phyloP scores from a whole-genome alignment of 1,284 basidiomycete species.

The Vanrija sp. region DNA sequence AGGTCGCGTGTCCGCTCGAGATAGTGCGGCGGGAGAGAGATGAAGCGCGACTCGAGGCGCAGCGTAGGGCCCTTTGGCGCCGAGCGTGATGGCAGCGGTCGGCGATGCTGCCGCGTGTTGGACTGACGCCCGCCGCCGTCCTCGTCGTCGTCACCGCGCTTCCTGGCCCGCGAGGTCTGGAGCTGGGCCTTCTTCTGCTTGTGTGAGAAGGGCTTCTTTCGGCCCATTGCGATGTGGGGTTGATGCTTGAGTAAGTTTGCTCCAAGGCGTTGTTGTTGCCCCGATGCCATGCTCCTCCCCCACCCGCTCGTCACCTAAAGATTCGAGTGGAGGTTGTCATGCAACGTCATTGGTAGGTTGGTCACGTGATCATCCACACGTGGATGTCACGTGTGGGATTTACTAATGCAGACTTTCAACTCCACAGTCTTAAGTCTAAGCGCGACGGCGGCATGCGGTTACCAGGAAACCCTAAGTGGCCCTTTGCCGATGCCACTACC shows the following conservation, averaged over 20 bases:
- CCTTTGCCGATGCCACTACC: no score
- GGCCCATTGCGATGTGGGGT: neutral
- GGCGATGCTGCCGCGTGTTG: slow-evolving; percentile 39
- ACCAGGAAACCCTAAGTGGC: no score
- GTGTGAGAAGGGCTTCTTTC: slow-evolving; percentile 27
- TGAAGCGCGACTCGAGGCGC: slow-evolving; percentile 60
- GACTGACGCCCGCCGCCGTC: neutral
- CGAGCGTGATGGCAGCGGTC: slow-evolving; percentile 24
- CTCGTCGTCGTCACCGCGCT: slow-evolving; percentile 58
- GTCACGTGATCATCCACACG: no score
- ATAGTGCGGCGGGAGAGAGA: slow-evolving; percentile 60
- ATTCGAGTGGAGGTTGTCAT: neutral
- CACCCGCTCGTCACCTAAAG: neutral
- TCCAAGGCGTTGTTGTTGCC: neutral
- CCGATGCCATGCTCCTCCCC: neutral
- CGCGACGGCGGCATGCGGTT: no score
- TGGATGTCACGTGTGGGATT: no score
- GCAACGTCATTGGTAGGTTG: no score
- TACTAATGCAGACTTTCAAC: no score
- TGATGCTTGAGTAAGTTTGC: neutral
- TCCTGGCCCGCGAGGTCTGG: slow-evolving; percentile 71
- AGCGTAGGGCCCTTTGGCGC: slow-evolving; percentile 12
- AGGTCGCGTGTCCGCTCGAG: slow-evolving; percentile 61
- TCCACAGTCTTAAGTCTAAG: no score
- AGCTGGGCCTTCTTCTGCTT: slow-evolving; percentile 67